Evolutionary conservation across 257 asterid species (phyloP).

Genomic region (Anisodus tanguticus): DNA sequence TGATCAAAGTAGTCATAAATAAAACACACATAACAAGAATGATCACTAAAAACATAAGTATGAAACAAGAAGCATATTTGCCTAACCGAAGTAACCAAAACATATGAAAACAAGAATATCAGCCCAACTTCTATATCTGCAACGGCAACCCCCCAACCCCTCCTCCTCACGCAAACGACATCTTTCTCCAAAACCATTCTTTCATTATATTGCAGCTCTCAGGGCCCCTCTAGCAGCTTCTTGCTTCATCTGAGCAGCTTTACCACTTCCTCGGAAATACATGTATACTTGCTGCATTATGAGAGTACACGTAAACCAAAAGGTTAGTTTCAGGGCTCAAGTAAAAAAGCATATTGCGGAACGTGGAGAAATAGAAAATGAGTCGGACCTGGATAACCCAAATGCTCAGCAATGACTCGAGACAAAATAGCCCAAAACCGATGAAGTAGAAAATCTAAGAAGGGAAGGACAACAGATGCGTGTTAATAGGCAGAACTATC

Average conservation of each 20-base stretch:
- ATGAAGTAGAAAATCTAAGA: conserved; percentile 87
- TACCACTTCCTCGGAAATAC: conserved; percentile 67
- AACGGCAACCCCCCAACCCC: not conserved
- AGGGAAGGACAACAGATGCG: conserved; percentile 16
- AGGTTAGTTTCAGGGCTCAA: not conserved
- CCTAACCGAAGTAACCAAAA: not conserved
- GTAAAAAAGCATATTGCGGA: not conserved
- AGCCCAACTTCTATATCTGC: not conserved
- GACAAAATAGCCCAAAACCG: conserved; percentile 90
- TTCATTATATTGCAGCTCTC: conserved; percentile 50
- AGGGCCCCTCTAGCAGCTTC: conserved; percentile 61
- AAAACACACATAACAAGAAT: conserved; percentile 22
- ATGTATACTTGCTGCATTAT: conserved; percentile 60
- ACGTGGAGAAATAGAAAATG: not conserved
- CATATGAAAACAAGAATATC: conserved; percentile 21
- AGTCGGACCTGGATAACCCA: conserved; percentile 92
- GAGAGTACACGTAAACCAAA: not conserved
- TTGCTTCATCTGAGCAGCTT: conserved; percentile 58
- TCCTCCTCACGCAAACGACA: not conserved
- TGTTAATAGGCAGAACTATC: not conserved
- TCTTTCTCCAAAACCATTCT: not conserved
- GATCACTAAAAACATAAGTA: not conserved
- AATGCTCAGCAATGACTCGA: conserved; percentile 83
- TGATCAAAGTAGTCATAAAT: not conserved
- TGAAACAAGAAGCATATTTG: not conserved